Evolutionary conservation across 306 rosid species (phyloP).

Genomic region (Aeschynomene evenia): DNA sequence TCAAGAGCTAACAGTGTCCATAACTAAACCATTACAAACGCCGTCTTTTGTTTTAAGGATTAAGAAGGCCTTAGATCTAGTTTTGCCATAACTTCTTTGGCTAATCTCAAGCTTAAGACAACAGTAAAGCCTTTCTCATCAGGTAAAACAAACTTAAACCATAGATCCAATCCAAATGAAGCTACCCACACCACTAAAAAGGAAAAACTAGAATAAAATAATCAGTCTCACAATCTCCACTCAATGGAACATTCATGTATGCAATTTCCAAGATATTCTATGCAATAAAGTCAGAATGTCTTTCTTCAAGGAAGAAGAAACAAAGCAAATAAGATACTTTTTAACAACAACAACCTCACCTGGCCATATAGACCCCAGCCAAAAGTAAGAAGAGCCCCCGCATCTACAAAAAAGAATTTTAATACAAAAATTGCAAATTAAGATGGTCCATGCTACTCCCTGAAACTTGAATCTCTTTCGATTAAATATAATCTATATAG

Average conservation of each 20-base stretch:
- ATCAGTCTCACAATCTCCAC: neutral
- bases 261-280: neutral
- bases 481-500: neutral
- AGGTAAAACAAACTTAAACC: no score
- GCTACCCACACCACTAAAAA: neutral
- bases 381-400: conserved; percentile 71
- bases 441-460: neutral
- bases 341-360: conserved; percentile 47
- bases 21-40: neutral
- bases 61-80: neutral
- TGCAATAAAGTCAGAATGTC: neutral
- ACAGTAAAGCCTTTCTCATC: neutral
- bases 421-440: neutral
- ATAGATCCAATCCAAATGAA: neutral
- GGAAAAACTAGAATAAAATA: neutral
- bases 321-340: neutral
- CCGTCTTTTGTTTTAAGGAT: neutral
- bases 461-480: neutral
- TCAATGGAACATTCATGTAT: neutral
- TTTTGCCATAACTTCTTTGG: neutral
- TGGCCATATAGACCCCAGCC: conserved; percentile 96
- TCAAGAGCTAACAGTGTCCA: neutral
- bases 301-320: neutral
- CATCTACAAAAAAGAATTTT: conserved; percentile 49
- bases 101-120: neutral